Base-by-base conservation (phyloP, 2,329 filamentous ascomycete genomes). In the Trichoderma endophyticum region DNA sequence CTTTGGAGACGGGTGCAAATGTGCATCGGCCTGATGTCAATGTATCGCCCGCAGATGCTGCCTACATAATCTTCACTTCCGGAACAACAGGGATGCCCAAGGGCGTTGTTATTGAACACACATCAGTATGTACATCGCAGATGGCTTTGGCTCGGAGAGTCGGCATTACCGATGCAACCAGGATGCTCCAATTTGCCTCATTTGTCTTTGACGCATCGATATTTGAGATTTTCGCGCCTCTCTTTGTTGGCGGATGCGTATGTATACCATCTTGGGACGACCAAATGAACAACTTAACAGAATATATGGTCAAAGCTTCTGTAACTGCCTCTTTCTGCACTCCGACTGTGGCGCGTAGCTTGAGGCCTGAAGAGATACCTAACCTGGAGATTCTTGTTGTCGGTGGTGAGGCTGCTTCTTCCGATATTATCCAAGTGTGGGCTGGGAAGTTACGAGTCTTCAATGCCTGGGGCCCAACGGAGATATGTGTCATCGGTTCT, bases 241-340 rank as follows among this genome's bases (percentile, higher is more conserved):
- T 74, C 14, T 3, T 73, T 6, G 9, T 34, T 0, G 72, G 72
- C 8, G 71, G 43, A 4, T 63, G 62, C 43, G 57, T 71, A 32
- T 77, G 75, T 34, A 64, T 77, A 1, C 75, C 76, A 2, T 72
- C 69, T 1, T 57, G 57, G 61, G 71, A 71, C 28, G 34, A 71
- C 1, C 71, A 61, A 7, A 65, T 73, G 71, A 71, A 71, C 72
- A 2, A 73, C 64, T 1, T 62, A 24, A 9, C 18, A 0, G 57
- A 11, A 6, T 71, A 18, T 28, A 69, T 54, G n/a, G 30, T 2
- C 5, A 51, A 34, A 32, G 7, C 34, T n/a, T 56, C 36, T 6
- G 11, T 54, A 69, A 73, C 8, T 21, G 30, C 39, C 11, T 14
- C 24, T 15, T 66, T 60, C 21, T 12, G 24, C 4, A 73, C 71